A percentile compares a stretch with the other conserved stretches of the same genome.
phyloP scores from a whole-genome alignment of 176 grass and related monocot genomes.

The Pontederia paniculata region DNA sequence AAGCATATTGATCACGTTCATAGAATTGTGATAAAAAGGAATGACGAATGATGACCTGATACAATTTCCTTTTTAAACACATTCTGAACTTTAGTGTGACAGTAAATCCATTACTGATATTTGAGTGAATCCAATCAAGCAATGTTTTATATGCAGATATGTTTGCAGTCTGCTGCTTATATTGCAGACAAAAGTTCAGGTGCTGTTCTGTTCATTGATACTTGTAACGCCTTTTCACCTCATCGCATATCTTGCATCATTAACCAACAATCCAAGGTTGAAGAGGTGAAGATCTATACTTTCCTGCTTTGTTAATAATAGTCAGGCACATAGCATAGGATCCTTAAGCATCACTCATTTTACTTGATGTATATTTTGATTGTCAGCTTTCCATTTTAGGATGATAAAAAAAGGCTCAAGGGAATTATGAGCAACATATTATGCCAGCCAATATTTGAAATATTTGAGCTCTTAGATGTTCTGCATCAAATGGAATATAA shows the following conservation, averaged over 20 bases:
- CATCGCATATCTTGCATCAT: constrained; percentile 36
- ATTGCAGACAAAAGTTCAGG: constrained; percentile 41
- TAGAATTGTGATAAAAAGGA: neutral
- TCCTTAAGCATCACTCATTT: neutral
- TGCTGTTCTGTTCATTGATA: constrained; percentile 66
- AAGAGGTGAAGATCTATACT: constrained; percentile 31
- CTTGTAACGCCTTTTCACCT: constrained; percentile 79
- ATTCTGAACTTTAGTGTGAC: too few species aligned
- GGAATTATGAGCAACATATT: constrained; percentile 59
- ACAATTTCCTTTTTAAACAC: too few species aligned
- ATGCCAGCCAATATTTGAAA: constrained; percentile 66
- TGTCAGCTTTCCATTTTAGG: constrained; percentile 24
- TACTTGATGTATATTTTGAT: constrained; percentile 8
- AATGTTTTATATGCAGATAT: constrained; percentile 34
- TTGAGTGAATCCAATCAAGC: too few species aligned
- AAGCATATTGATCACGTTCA: neutral
- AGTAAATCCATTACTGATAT: too few species aligned
- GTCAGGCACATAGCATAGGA: neutral
- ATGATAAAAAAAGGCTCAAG: constrained; percentile 39
- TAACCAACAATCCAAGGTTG: constrained; percentile 21
- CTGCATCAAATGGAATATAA: constrained; percentile 54
- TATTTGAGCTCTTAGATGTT: constrained; percentile 71
- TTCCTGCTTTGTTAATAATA: neutral
- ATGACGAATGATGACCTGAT: neutral
- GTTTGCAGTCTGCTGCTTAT: constrained; percentile 52